Evolutionary conservation across 2,329 filamentous ascomycete species (phyloP).

Genomic region (Beauveria varroae): DNA sequence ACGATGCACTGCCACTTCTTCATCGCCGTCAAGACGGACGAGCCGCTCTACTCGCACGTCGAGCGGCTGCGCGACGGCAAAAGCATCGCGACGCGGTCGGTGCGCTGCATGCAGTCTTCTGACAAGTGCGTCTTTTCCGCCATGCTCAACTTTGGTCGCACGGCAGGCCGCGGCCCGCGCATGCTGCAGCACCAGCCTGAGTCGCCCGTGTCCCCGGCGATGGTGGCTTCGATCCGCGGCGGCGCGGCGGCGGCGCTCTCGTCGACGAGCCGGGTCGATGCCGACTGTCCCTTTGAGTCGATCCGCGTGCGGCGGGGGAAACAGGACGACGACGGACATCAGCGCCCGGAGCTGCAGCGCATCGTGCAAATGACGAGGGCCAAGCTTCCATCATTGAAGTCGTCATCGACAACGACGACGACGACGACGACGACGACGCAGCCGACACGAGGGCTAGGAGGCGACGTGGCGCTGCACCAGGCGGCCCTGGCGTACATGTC

Average conservation of each 20-base stretch:
- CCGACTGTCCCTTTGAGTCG: conserved; percentile 6
- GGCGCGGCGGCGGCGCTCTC: background rate
- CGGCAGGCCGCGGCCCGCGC: background rate
- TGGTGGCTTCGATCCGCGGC: background rate
- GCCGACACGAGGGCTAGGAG: no score
- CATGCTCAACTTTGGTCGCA: conserved; percentile 4
- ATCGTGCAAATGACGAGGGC: conserved; percentile 3
- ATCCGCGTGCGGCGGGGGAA: background rate
- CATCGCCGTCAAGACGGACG: conserved; percentile 1
- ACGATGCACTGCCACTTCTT: conserved; percentile 12
- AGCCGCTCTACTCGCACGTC: conserved; percentile 1
- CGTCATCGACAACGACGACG: background rate
- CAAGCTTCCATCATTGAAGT: background rate
- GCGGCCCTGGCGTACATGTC: conserved; percentile 10
- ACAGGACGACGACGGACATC: no score
- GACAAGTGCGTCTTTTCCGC: conserved; percentile 2
- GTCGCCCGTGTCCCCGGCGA: background rate
- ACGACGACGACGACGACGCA: no score
- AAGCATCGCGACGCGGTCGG: conserved; percentile 6
- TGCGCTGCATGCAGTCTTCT: background rate
- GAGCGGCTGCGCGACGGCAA: conserved; percentile 6
- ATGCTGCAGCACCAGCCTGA: conserved; percentile 6
- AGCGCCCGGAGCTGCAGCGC: conserved; percentile 3
- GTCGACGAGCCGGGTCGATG: conserved; percentile 6
- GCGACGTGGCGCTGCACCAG: background rate